phyloP scores from a whole-genome alignment of 2,329 filamentous ascomycete species.

The Aspergillus versicolor region DNA sequence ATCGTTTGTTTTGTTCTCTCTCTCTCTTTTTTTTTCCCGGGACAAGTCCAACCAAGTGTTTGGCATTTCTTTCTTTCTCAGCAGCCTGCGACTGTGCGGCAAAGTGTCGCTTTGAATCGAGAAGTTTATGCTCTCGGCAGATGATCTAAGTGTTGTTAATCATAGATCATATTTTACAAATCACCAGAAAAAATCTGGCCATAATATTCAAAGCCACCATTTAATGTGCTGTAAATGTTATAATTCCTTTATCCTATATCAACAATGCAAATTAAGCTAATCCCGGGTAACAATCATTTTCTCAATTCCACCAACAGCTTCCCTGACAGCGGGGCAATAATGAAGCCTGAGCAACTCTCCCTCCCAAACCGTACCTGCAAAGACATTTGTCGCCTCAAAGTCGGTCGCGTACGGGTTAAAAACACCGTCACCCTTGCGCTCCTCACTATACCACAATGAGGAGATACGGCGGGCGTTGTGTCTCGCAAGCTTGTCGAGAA shows the following conservation, averaged over 20 bases:
- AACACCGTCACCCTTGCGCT: constrained; percentile 84
- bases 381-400: constrained; percentile 85
- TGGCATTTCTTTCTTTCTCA: not conserved
- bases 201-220: not conserved
- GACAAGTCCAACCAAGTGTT: not conserved
- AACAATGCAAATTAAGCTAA: constrained; percentile 4
- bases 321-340: constrained; percentile 81
- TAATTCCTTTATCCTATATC: not conserved
- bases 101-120: not conserved
- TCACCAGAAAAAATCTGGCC: constrained; percentile 2
- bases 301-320: constrained; percentile 68
- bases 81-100: not conserved
- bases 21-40: not conserved
- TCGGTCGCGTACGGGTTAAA: constrained; percentile 73
- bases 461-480: constrained; percentile 79
- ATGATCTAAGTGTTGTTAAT: not conserved
- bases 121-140: not conserved
- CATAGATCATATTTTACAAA: not conserved
- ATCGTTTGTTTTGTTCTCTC: not conserved
- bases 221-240: not conserved
- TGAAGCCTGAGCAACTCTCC: constrained; percentile 82
- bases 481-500: constrained; percentile 76
- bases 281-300: constrained; percentile 55
- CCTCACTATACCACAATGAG: constrained; percentile 91
- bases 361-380: constrained; percentile 89